Base-by-base conservation (phyloP, 164 flowering plant species). In the Macadamia tetraphylla region DNA sequence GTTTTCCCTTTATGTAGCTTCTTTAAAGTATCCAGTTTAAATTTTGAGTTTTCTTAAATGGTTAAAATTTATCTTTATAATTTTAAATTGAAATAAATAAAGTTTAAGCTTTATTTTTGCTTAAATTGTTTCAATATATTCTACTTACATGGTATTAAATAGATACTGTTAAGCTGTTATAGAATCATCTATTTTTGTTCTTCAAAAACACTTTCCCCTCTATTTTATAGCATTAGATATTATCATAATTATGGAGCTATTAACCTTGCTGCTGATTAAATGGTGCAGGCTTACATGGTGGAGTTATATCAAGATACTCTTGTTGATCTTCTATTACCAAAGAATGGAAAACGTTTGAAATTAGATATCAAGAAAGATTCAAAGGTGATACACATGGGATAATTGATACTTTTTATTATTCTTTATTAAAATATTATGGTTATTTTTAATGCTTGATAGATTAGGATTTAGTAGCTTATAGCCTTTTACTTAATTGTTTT, bases 261-360 rank as follows among this genome's bases (percentile, higher is more conserved):
- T 67, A 56, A 30, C 44, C 61, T 67, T 18, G 55, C 23, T 23
- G 23, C 32, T 35, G 23, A 15, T 69, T 5, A 58, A 58, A 72
- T 67, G 18, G 15, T 79, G 72, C 85, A 95, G 99, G 92, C 83
- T 40, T 92, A 92, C 62, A 91, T 92, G 97, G 84, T 95, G 79
- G 99, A 95, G 75, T 73, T 95, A 55, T 95, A 95, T 82, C 99
- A 95, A 74, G 99, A 95, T 74, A 86, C 95, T 29, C 83, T 95
- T 46, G 80, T 95, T 18, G 98, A 95, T 77, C 98, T 95, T 70
- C 64, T 95, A 46, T 76, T 91, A 52, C 93, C 98, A 35, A 95
- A 83, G 75, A 73, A 84, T 67, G 79, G 80, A 48, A 91, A 85
- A 65, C 92, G 85, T 32, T 71, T 76, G 68, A 92, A 85, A 77